phyloP scores from a whole-genome alignment of 192 early-diverging fungal genomes.

The Pilaira anomala region DNA sequence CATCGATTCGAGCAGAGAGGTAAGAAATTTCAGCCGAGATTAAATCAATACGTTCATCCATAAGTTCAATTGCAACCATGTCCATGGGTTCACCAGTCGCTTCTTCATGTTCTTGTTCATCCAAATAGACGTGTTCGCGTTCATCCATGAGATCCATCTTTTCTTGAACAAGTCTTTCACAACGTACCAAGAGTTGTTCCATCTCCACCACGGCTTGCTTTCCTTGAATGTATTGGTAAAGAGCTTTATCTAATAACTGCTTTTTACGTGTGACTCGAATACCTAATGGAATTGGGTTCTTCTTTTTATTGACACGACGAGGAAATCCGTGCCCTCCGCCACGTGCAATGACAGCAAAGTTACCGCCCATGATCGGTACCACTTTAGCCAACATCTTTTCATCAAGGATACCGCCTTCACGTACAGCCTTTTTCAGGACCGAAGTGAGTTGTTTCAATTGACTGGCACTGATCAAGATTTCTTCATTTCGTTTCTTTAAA shows the following conservation, averaged over 20 bases:
- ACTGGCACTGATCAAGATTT: slow-evolving; percentile 38
- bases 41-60: slow-evolving; percentile 56
- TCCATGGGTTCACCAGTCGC: slow-evolving; percentile 18
- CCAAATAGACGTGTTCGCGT: slow-evolving; percentile 41
- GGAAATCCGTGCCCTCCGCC: slow-evolving; percentile 29
- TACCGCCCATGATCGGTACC: slow-evolving; percentile 33
- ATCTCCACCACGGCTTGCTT: slow-evolving; percentile 48
- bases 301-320: slow-evolving; percentile 22
- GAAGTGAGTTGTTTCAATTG: slow-evolving; percentile 47
- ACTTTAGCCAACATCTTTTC: slow-evolving; percentile 29
- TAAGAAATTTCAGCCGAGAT: slow-evolving; percentile 60
- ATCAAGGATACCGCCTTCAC: slow-evolving; percentile 34
- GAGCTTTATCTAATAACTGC: slow-evolving; percentile 50
- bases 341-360: slow-evolving; percentile 37
- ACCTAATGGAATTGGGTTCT: slow-evolving; percentile 26
- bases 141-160: slow-evolving; percentile 49
- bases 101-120: slow-evolving; percentile 34
- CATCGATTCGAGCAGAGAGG: slow-evolving; percentile 49
- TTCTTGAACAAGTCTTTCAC: slow-evolving; percentile 43
- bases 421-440: slow-evolving; percentile 46
- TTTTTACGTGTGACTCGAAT: slow-evolving; percentile 47
- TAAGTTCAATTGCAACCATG: slow-evolving; percentile 39
- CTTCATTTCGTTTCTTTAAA: slow-evolving; percentile 57
- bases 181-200: slow-evolving; percentile 47
- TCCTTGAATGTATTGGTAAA: slow-evolving; percentile 53